phyloP scores from a whole-genome alignment of 176 grass and related monocot species.

The Chrysopogon serrulatus region DNA sequence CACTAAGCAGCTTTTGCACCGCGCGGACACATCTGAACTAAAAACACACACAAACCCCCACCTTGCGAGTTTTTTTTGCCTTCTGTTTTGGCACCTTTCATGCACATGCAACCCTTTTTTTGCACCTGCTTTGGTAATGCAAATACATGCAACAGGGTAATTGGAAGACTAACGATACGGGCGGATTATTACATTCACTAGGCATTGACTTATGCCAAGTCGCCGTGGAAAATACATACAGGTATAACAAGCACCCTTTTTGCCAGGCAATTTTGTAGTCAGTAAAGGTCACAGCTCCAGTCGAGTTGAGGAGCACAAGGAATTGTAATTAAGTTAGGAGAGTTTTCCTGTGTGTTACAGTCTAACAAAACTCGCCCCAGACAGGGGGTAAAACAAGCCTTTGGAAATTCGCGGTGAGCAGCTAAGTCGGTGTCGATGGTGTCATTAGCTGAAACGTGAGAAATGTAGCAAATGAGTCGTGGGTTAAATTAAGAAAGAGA shows the following conservation, averaged over 20 bases:
- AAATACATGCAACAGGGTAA: neutral
- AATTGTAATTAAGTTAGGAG: constrained; percentile 17
- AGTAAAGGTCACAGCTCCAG: constrained; percentile 22
- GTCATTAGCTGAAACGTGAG: constrained; percentile 30
- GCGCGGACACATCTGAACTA: neutral
- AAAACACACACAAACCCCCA: neutral
- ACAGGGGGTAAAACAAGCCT: constrained; percentile 38
- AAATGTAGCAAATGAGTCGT: neutral
- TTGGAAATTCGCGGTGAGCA: constrained; percentile 4
- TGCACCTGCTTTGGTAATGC: neutral
- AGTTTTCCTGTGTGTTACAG: constrained; percentile 30
- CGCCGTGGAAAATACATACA: constrained; percentile 12
- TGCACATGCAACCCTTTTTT: neutral
- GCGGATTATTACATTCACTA: constrained; percentile 25
- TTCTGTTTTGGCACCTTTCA: neutral
- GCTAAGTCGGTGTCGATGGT: constrained; percentile 13
- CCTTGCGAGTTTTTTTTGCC: neutral
- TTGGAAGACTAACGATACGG: neutral
- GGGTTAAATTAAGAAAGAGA: neutral
- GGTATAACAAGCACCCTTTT: constrained; percentile 33
- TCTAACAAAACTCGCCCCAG: constrained; percentile 39
- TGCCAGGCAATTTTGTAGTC: constrained; percentile 4
- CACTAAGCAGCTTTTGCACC: neutral
- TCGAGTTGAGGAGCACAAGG: constrained; percentile 17
- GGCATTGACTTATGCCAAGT: constrained; percentile 3